These are phyloP conservation scores for Simplicillium aogashimaense DNA, from an alignment of 2,329 filamentous ascomycete genomes.

Conservation along the genomic window DNA sequence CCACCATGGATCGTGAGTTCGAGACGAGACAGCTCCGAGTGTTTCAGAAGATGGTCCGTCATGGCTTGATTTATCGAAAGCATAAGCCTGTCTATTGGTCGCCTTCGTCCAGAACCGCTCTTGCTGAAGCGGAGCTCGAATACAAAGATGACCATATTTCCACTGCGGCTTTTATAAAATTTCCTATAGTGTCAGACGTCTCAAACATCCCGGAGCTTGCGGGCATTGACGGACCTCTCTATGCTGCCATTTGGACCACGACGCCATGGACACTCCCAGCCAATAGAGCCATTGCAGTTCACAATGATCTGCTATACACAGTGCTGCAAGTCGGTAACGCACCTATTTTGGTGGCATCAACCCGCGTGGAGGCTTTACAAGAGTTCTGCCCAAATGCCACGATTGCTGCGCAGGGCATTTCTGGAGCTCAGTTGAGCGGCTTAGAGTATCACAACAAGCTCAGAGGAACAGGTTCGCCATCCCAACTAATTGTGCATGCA, in stretches of 20 bases:
- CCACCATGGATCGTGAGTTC: conserved; percentile 68
- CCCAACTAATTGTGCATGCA: conserved; percentile 68
- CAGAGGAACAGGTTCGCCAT: conserved; percentile 42
- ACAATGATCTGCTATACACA: conserved; percentile 63
- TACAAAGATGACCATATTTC: conserved; percentile 69
- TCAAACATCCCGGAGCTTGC: conserved; percentile 22
- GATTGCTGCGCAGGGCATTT: conserved; percentile 45
- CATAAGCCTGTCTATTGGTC: conserved; percentile 86
- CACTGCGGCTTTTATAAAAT: conserved; percentile 68
- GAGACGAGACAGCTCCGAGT: conserved; percentile 66
- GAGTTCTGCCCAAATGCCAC: conserved; percentile 40
- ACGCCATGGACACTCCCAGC: conserved; percentile 96
- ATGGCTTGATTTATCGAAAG: conserved; percentile 65
- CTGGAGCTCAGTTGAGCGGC: conserved; percentile 55
- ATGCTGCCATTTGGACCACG: conserved; percentile 94
- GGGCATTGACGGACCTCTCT: conserved; percentile 40
- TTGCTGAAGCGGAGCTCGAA: conserved; percentile 78
- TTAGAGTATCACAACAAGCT: conserved; percentile 64
- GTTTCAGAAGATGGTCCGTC: conserved; percentile 65
- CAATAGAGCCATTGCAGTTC: conserved; percentile 80
- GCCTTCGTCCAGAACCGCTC: conserved; percentile 64
- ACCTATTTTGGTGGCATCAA: conserved; percentile 62
- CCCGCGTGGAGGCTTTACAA: conserved; percentile 52
- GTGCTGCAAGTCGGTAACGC: conserved; percentile 48
- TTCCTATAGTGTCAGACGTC: conserved; percentile 48